Percentiles rank a stretch among this genome's conserved stretches.
phyloP scores from a whole-genome alignment of 2,329 filamentous ascomycete species.

The Sporothrix brunneoviolacea region DNA sequence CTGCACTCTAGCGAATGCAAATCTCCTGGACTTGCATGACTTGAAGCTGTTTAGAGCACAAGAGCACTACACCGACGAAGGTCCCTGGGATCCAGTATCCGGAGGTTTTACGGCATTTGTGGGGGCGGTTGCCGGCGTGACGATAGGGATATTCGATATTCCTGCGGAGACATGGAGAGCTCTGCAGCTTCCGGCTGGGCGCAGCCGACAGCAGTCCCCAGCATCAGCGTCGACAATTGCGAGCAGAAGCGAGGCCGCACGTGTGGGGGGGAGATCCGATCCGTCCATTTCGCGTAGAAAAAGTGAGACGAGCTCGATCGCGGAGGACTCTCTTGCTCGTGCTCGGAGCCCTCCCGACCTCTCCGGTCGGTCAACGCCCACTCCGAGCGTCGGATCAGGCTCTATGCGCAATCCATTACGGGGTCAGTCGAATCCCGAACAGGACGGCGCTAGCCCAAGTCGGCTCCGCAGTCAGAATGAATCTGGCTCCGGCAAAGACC shows the following conservation, averaged over 20 bases:
- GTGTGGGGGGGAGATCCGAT: background rate
- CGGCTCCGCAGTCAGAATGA: background rate
- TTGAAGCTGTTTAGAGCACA: slow-evolving; percentile 58
- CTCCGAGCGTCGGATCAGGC: background rate
- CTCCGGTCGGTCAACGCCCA: slow-evolving; percentile 32
- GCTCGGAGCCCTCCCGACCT: slow-evolving; percentile 43
- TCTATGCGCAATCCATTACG: background rate
- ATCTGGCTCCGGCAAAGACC: slow-evolving; percentile 2
- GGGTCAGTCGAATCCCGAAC: too few relatives aligned
- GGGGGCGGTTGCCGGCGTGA: slow-evolving; percentile 69
- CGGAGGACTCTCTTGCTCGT: slow-evolving; percentile 42
- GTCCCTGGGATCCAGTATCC: slow-evolving; percentile 72
- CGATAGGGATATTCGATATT: slow-evolving; percentile 74
- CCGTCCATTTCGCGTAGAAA: too few relatives aligned
- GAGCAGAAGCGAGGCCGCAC: slow-evolving; percentile 19
- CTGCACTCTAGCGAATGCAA: slow-evolving; percentile 57
- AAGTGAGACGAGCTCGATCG: slow-evolving; percentile 23
- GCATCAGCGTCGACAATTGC: slow-evolving; percentile 25
- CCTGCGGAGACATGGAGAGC: slow-evolving; percentile 50
- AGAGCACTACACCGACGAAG: slow-evolving; percentile 72
- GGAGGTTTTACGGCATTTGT: slow-evolving; percentile 73
- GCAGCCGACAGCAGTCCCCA: slow-evolving; percentile 19
- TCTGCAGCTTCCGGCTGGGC: slow-evolving; percentile 22
- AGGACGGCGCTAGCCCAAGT: background rate
- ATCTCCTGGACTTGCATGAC: slow-evolving; percentile 58